phyloP scores from a whole-genome alignment of 2,329 filamentous ascomycete genomes.

The Sclerotinia spermophila region DNA sequence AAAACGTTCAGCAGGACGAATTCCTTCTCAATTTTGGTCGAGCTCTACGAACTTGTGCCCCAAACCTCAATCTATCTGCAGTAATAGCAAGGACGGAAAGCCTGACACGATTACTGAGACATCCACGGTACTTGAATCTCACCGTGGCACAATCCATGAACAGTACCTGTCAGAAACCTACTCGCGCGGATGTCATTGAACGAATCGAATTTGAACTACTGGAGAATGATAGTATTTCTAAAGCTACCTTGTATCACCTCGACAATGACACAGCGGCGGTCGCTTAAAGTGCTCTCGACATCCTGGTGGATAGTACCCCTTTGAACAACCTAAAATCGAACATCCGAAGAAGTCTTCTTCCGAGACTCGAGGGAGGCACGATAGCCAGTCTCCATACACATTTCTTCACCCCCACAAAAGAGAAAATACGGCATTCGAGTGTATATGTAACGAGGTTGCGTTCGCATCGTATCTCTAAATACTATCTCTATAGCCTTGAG shows the following conservation, averaged over 20 bases:
- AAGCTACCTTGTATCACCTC: background rate
- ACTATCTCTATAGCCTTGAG: background rate
- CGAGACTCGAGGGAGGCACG: background rate
- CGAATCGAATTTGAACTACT: background rate
- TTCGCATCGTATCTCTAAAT: background rate
- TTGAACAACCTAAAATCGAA: background rate
- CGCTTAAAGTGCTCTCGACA: background rate
- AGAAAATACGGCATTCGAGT: background rate
- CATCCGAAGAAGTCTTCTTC: background rate
- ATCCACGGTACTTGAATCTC: background rate
- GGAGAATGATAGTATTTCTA: background rate
- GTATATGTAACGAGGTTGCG: background rate
- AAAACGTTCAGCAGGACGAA: background rate
- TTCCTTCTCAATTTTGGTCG: background rate
- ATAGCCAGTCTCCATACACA: background rate
- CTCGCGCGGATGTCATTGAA: background rate
- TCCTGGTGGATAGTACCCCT: background rate
- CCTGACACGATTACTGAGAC: background rate
- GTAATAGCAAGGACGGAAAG: background rate
- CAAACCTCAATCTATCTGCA: background rate
- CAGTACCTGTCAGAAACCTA: background rate
- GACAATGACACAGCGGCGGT: background rate
- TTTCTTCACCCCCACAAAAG: background rate
- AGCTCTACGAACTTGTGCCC: background rate
- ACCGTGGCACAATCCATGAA: background rate